phyloP scores from a whole-genome alignment of 805 yeast genomes.

The Pichia paraexigua region DNA sequence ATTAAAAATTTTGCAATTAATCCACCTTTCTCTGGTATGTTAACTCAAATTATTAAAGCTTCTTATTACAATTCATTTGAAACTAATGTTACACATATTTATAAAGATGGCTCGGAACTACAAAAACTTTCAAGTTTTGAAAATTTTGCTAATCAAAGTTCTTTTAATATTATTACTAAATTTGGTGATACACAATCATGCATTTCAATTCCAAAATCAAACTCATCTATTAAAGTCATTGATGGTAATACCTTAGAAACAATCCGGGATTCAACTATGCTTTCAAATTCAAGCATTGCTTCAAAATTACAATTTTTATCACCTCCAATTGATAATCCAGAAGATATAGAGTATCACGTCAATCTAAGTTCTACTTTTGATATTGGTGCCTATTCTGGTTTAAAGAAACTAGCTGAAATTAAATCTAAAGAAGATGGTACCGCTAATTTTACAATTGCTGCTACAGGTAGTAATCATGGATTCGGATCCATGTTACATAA shows the following conservation, averaged over 20 bases:
- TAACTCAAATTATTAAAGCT: constrained; percentile 34
- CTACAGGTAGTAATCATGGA: constrained; percentile 42
- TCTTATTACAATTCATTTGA: constrained; percentile 27
- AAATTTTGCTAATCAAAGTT: constrained; percentile 29
- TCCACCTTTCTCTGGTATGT: constrained; percentile 31
- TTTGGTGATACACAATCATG: constrained; percentile 35
- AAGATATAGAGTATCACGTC: constrained; percentile 23
- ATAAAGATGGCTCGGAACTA: constrained; percentile 31
- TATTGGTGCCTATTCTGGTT: constrained; percentile 5
- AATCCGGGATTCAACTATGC: constrained; percentile 15
- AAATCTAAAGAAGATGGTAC: constrained; percentile 36
- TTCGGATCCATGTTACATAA: constrained; percentile 32
- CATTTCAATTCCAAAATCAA: constrained; percentile 18
- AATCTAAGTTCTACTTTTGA: constrained; percentile 20
- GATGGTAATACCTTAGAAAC: constrained; percentile 17
- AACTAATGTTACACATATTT: constrained; percentile 31
- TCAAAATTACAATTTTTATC: constrained; percentile 15
- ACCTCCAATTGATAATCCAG: constrained; percentile 20
- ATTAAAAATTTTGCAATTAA: constrained; percentile 28
- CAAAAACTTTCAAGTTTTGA: constrained; percentile 24
- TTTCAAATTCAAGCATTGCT: constrained; percentile 27
- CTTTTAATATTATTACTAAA: constrained; percentile 31
- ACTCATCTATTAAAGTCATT: constrained; percentile 20
- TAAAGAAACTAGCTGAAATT: constrained; percentile 18
- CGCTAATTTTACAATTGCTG: constrained; percentile 34